Evolutionary conservation across 2,329 filamentous ascomycete species (phyloP).

Genomic region (Arthrobotrys musiformis): DNA sequence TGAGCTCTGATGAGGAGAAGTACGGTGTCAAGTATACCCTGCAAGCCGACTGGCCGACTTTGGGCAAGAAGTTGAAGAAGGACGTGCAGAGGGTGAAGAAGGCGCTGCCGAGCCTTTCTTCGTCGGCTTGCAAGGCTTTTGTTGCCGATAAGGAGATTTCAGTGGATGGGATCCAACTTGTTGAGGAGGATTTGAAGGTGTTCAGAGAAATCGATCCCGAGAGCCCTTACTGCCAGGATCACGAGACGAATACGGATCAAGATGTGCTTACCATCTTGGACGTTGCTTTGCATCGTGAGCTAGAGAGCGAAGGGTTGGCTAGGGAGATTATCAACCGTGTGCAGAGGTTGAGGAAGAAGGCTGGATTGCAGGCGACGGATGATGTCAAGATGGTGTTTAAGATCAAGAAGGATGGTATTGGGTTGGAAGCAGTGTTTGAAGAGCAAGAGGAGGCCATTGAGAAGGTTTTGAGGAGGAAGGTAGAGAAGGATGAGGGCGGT

Average conservation of each 20-base stretch:
- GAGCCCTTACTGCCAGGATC: constrained; percentile 72
- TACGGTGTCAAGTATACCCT: constrained; percentile 94
- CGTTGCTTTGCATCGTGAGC: constrained; percentile 80
- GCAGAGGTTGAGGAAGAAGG: constrained; percentile 92
- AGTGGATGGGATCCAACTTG: constrained; percentile 86
- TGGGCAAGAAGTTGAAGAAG: constrained; percentile 98
- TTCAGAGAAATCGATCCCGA: constrained; percentile 81
- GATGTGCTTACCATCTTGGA: constrained; percentile 94
- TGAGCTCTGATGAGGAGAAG: constrained; percentile 86
- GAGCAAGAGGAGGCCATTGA: constrained; percentile 76
- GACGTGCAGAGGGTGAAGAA: constrained; percentile 92
- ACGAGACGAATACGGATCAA: constrained; percentile 88
- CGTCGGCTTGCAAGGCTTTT: constrained; percentile 82
- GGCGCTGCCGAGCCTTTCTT: constrained; percentile 80
- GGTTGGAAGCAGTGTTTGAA: constrained; percentile 75
- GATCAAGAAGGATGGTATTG: constrained; percentile 81
- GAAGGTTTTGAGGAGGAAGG: constrained; percentile 79
- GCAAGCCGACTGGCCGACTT: constrained; percentile 87
- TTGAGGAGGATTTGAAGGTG: constrained; percentile 83
- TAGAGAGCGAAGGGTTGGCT: constrained; percentile 87
- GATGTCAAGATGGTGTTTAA: constrained; percentile 95
- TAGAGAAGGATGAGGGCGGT: constrained; percentile 71
- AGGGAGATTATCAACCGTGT: constrained; percentile 93
- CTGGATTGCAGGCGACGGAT: constrained; percentile 87
- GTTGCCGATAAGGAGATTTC: constrained; percentile 77